Evolutionary conservation across 495 filamentous ascomycete genomes (phyloP), one percentile per base, ranked within the genome.

Genomic region (Entonaema liquescens): DNA sequence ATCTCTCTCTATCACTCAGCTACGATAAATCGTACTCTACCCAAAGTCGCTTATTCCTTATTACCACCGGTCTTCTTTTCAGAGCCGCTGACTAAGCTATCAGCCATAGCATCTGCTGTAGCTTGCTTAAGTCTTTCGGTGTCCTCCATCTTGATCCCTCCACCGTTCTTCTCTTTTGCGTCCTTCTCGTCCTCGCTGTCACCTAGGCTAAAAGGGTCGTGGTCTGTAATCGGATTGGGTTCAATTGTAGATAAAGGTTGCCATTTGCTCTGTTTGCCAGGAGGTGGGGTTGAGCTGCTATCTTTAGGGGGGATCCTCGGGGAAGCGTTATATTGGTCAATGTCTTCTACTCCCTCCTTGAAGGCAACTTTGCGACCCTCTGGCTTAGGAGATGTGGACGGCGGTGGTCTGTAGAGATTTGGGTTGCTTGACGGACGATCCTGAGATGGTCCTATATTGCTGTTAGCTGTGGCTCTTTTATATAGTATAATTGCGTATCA

Each of bases 151-250:
- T 88, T 86, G 65, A 82, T 81, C 52, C 82, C 83, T 73, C 79
- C 83, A 59, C 71, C 70, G 81, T 82, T 91, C 87, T 78, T 80
- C 21, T 83, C 74, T 78, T 92, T 93, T 15, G 83, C 78, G n/a
- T 93, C 94, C 67, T 91, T 91, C 79, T 98, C 96, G 55, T 98
- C 95, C 65, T 97, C 93, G 72, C 94, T 97, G 74, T 99, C 95
- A 2, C 95, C 95, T 9, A 99, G 86, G 72, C 93, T 97, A 79
- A 99, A 99, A 0, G 95, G 95, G 75, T 99, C 95, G 72, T 96
- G 92, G 67, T 99, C 95, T 9, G 87, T 89, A 49, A 95, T 89
- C 33, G 96, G 95, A 57, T 88, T 91, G 5, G 96, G 95, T 49
- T 96, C 94, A 5, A 97, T 88, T 0, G 90, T 88, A 31, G 93